Percentiles rank a stretch among this genome's conserved stretches.
These are phyloP conservation scores for Hypomontagnella submonticulosa DNA, from an alignment of 495 filamentous ascomycete genomes.

Conservation along the genomic window DNA sequence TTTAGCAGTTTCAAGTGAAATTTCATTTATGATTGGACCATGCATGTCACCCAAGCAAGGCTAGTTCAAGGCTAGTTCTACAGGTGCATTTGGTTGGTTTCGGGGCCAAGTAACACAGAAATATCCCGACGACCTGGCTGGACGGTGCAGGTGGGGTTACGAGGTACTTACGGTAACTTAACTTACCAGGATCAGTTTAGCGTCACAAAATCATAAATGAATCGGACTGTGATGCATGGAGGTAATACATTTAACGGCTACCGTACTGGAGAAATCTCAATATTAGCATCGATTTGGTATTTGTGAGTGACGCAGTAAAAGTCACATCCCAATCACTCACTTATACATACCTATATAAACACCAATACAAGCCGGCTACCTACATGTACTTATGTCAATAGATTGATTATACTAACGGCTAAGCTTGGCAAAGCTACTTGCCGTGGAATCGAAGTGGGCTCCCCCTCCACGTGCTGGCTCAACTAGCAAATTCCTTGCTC, in stretches of 20 bases:
- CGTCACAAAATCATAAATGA: constrained; percentile 10
- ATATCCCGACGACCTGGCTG: constrained; percentile 42
- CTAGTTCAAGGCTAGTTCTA: constrained; percentile 14
- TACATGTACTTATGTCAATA: constrained; percentile 20
- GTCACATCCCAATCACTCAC: too few relatives aligned
- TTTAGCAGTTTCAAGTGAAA: constrained; percentile 42
- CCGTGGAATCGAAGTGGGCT: constrained; percentile 22
- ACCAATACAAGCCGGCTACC: constrained; percentile 5
- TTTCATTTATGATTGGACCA: constrained; percentile 39
- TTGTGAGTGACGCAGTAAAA: too few relatives aligned
- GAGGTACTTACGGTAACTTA: background rate
- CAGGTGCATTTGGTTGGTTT: constrained; percentile 9
- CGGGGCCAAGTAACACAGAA: constrained; percentile 38
- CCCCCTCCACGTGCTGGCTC: constrained; percentile 29
- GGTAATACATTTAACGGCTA: background rate
- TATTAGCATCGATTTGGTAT: too few relatives aligned
- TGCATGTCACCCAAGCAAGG: constrained; percentile 22
- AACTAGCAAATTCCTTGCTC: constrained; percentile 29
- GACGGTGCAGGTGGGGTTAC: constrained; percentile 10
- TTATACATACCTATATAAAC: background rate
- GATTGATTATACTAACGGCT: constrained; percentile 2
- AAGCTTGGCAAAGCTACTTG: background rate
- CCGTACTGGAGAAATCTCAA: constrained; percentile 1
- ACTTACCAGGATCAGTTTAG: constrained; percentile 15
- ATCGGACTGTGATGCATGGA: constrained; percentile 5